Base-by-base conservation (phyloP, 2,329 filamentous ascomycete species). In the Xylaria arbuscula region DNA sequence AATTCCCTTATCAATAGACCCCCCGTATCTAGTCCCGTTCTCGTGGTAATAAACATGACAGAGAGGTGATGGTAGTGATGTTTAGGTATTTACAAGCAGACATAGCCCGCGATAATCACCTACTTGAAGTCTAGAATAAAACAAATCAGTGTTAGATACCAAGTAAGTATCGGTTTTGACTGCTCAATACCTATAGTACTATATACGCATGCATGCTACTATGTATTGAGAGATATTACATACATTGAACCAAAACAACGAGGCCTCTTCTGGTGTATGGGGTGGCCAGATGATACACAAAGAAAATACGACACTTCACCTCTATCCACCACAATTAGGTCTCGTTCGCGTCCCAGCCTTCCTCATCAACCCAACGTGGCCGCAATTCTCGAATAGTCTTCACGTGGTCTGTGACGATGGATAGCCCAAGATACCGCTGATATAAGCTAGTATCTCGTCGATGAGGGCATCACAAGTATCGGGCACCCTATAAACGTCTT, bases 221-320 rank as follows among this genome's bases (percentile, higher is more conserved):
- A 51, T 62, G 45, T 58, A 59, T 62, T 19, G 10, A n/a, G 22
- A 53, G 64, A 36, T 38, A 51, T 66, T 62, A 36, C 58, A 66
- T 62, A 62, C 45, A 62, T 55, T 28, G 51, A 56, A 62, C 40
- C 34, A n/a, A 57, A 62, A 45, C 38, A 36, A 61, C 32, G 3
- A 22, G 56, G 19, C 28, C 61, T 11, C 50, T 32, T 50, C 28
- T 55, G 32, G n/a, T 36, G 24, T 19, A 2, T 11, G 19, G 59
- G 11, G 28, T 28, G 17, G 32, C 61, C 34, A 59, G 50, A 55
- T 57, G 50, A 48, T 61, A 64, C 57, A 50, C 51, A 68, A 65
- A 62, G 66, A 65, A 68, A 67, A 50, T 24, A 42, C 28, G 38
- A 48, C 3, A 57, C 28, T 36, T 57, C 22, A n/a, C 55, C 17